Evolutionary conservation across 345 rosid genomes (phyloP).

Genomic region (Salix koriyanagi): DNA sequence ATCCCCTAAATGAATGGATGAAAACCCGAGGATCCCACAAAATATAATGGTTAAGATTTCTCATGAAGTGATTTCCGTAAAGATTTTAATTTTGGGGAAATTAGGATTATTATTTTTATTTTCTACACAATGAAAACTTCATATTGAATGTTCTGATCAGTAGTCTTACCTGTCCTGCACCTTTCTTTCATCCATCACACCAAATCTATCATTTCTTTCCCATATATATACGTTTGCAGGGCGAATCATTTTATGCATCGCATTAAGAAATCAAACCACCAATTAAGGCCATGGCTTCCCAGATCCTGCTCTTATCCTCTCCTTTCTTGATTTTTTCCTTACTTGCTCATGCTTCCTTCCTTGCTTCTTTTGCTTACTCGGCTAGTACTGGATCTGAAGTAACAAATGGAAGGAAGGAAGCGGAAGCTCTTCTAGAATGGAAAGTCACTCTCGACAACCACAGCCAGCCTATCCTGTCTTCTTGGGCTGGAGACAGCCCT

Average conservation of each 20-base stretch:
- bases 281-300: not conserved
- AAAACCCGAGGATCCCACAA: too few species aligned
- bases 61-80: too few species aligned
- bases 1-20: too few species aligned
- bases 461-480: not conserved
- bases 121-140: too few species aligned
- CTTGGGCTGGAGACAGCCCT: slow-evolving; percentile 9
- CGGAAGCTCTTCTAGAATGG: slow-evolving; percentile 20
- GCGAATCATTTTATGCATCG: not conserved
- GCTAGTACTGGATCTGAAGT: not conserved
- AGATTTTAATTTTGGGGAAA: too few species aligned
- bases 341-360: not conserved
- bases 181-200: too few species aligned
- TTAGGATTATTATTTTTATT: too few species aligned
- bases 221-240: not conserved
- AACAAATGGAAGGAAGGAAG: not conserved
- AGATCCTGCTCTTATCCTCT: not conserved
- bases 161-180: too few species aligned
- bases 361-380: not conserved
- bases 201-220: too few species aligned
- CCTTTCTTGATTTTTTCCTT: not conserved
- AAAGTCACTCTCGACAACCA: slow-evolving; percentile 14
- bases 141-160: too few species aligned
- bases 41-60: too few species aligned
- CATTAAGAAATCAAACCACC: not conserved